phyloP scores from a whole-genome alignment of 2,329 filamentous ascomycete species.

The Paracoccidioides lutzii region DNA sequence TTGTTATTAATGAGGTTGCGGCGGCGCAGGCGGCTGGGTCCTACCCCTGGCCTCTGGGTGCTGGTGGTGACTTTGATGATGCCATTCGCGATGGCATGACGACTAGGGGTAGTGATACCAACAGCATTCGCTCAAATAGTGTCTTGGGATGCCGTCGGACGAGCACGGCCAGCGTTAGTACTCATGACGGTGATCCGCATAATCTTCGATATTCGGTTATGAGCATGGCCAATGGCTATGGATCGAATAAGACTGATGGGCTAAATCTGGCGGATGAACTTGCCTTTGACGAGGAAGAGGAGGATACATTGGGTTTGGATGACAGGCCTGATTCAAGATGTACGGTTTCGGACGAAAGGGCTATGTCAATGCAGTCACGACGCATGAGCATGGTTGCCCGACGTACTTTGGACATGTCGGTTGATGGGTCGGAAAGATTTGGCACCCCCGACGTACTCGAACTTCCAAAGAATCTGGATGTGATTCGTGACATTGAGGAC shows the following conservation, averaged over 20 bases:
- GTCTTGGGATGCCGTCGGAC: conserved; percentile 47
- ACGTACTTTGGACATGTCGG: conserved; percentile 33
- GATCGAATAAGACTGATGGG: conserved; percentile 45
- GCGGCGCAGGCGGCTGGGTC: conserved; percentile 22
- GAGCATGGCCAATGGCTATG: conserved; percentile 42
- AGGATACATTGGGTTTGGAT: conserved; percentile 44
- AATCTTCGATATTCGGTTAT: conserved; percentile 61
- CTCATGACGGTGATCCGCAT: conserved; percentile 36
- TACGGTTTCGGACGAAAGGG: conserved; percentile 32
- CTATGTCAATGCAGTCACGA: conserved; percentile 29
- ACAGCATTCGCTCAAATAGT: conserved; percentile 62
- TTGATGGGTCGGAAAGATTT: conserved; percentile 22
- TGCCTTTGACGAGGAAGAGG: conserved; percentile 69
- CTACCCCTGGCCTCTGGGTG: conserved; percentile 19
- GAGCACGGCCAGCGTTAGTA: conserved; percentile 41
- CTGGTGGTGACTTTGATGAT: conserved; percentile 50
- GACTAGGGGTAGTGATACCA: conserved; percentile 50
- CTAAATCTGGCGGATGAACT: conserved; percentile 84
- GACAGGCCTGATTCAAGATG: conserved; percentile 46
- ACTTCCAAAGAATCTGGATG: conserved; percentile 5
- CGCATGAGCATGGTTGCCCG: conserved; percentile 30
- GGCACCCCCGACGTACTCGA: conserved; percentile 13
- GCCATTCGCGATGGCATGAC: conserved; percentile 45
- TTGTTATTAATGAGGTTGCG: conserved; percentile 70
- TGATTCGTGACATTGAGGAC: conserved; percentile 30